These are phyloP conservation scores for Picea mariana DNA, from an alignment of 83 land plant genomes.

Conservation along the genomic window DNA sequence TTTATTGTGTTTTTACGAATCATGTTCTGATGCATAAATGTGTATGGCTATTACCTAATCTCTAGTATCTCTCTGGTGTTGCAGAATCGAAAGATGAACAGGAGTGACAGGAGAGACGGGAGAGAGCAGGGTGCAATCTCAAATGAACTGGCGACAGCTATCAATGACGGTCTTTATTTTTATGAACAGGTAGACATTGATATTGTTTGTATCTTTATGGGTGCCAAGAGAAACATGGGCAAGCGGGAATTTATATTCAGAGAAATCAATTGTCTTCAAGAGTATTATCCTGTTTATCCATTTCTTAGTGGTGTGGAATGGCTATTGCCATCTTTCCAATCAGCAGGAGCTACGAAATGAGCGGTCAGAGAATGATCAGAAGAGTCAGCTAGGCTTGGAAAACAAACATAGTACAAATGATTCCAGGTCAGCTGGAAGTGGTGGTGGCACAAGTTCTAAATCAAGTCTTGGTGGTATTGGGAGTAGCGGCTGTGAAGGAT, in stretches of 20 bases:
- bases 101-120: constrained; percentile 40
- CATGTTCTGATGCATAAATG: neutral
- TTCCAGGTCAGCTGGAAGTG: constrained; percentile 15
- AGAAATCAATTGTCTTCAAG: neutral
- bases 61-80: neutral
- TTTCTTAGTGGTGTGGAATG: neutral
- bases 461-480: constrained; percentile 31
- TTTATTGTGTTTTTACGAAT: neutral
- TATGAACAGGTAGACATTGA: constrained; percentile 88
- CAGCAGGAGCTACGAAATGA: constrained; percentile 28
- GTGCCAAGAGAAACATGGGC: neutral
- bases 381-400: constrained; percentile 35
- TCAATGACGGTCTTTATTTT: constrained; percentile 93
- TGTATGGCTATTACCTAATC: neutral
- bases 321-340: neutral
- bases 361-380: constrained; percentile 16
- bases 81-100: constrained; percentile 35
- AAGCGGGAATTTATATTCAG: neutral
- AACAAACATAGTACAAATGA: constrained; percentile 32
- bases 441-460: constrained; percentile 28
- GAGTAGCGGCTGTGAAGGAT: constrained; percentile 37
- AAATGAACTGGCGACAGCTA: constrained; percentile 74
- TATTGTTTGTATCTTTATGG: constrained; percentile 9
- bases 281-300: neutral
- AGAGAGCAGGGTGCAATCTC: constrained; percentile 60